phyloP scores from a whole-genome alignment of 2,329 filamentous ascomycete genomes.

The Penicillium sp. region DNA sequence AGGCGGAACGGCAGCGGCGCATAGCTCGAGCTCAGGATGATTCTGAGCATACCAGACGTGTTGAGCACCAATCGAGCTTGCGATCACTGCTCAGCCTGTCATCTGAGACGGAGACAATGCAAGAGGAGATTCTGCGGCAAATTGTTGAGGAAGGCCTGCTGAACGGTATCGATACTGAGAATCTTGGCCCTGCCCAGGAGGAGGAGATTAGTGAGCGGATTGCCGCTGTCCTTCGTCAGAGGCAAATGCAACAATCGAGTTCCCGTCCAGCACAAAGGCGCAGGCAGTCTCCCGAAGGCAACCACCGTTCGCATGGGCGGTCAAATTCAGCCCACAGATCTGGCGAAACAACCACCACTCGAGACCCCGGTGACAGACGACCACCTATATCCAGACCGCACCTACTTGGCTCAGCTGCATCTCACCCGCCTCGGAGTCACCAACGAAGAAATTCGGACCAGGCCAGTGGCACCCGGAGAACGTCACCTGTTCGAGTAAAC shows the following conservation, averaged over 20 bases:
- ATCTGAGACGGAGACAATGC: slow-evolving; percentile 72
- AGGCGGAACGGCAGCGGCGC: slow-evolving; percentile 30
- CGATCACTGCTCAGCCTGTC: slow-evolving; percentile 77
- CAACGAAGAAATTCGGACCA: slow-evolving; percentile 41
- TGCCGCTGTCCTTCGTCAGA: slow-evolving; percentile 79
- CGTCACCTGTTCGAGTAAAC: slow-evolving; percentile 35
- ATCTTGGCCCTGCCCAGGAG: slow-evolving; percentile 79
- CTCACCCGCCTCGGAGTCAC: slow-evolving; percentile 28
- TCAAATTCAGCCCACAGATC: slow-evolving; percentile 34
- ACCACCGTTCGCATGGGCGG: slow-evolving; percentile 29
- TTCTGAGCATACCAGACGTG: slow-evolving; percentile 53
- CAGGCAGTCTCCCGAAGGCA: slow-evolving; percentile 31
- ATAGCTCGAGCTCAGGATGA: slow-evolving; percentile 21
- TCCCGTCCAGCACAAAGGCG: slow-evolving; percentile 38
- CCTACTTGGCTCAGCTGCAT: slow-evolving; percentile 31
- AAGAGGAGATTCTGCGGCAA: slow-evolving; percentile 84
- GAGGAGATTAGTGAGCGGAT: slow-evolving; percentile 90
- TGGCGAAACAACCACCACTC: slow-evolving; percentile 12
- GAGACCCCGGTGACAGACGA: slow-evolving; percentile 22
- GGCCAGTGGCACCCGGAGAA: slow-evolving; percentile 29
- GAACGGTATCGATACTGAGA: slow-evolving; percentile 85
- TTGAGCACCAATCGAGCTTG: slow-evolving; percentile 89
- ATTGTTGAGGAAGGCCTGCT: slow-evolving; percentile 85
- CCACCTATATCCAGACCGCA: slow-evolving; percentile 35
- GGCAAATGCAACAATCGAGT: slow-evolving; percentile 57